A percentile compares a stretch with the other conserved stretches of the same genome.
Evolutionary conservation across 116 monocot genomes (phyloP).

Genomic region (Papilionanthe hybrid): DNA sequence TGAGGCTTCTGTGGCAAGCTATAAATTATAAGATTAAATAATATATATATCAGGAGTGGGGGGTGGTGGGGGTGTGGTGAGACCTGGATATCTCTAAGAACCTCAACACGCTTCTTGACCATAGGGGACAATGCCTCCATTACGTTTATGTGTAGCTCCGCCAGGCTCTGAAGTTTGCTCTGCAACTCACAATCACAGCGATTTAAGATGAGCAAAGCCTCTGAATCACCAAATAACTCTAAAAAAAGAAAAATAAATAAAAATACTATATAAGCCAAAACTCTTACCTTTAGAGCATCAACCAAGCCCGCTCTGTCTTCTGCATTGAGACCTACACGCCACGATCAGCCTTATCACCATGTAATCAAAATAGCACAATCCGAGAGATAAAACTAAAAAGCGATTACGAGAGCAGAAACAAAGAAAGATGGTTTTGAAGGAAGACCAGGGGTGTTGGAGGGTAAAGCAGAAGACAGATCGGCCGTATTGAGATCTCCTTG

Average conservation of each 20-base stretch:
- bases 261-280: not conserved
- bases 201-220: not conserved
- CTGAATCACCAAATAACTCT: not conserved
- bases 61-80: too few relatives aligned
- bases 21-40: too few relatives aligned
- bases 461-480: conserved; percentile 34
- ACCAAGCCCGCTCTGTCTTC: conserved; percentile 39
- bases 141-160: conserved; percentile 36
- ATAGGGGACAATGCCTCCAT: conserved; percentile 44
- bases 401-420: not conserved
- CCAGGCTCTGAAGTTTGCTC: conserved; percentile 52
- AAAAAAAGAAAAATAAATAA: not conserved
- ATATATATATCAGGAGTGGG: not conserved
- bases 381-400: not conserved
- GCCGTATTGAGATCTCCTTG: conserved; percentile 28
- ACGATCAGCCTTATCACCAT: not conserved
- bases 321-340: conserved; percentile 30
- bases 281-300: conserved; percentile 33
- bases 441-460: conserved; percentile 16
- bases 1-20: too few relatives aligned
- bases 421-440: not conserved
- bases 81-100: conserved; percentile 54
- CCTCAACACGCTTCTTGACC: conserved; percentile 60
- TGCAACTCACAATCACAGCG: conserved; percentile 10
- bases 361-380: not conserved